Base-by-base conservation (phyloP, 441 rosid species). In the Rhodomyrtus psidioides region DNA sequence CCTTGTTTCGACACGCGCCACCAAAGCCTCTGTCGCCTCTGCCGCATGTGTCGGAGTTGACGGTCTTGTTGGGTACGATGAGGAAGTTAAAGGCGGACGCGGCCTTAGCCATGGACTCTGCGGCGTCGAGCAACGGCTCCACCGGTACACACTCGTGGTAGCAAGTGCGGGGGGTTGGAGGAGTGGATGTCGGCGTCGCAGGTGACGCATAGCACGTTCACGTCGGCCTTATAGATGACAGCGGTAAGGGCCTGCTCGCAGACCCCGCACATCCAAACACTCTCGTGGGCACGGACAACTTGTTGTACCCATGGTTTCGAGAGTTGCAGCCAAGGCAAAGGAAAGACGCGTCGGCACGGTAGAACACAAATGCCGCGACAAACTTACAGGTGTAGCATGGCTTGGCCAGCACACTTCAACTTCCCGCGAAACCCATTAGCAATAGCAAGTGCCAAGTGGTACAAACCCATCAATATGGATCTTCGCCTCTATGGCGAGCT, bases 141-240 rank as follows among this genome's bases (percentile, higher is more conserved):
- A 92, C 90, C 6, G 93, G 95, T 84, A 84, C 89, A 49, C 94
- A 92, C 84, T 93, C 94, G 55, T 93, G 96, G 84, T 93, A 94
- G 75, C 90, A 34, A 34, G 34, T 34, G 34, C 4, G 34, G 34
- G 84, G 53, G 96, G 62, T 93, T 93, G 15, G 95, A 94, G 3
- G 94, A 90, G 89, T 93, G 95, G 87, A 92, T 94, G 53, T 94
- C 96, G 82, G 92, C 88, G 57, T 94, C 96, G 86, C 96, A 94
- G 1, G 92, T 57, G 84, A 92, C 92, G 81, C 96, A 94, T 39
- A 94, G 90, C 1, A 90, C 88, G 3, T 95, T 95, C 2, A 94
- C 94, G 85, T 92, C 95, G 30, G 96, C 96, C 90, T 93, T 94
- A 91, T 95, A 94, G 23, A 93, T 91, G 88, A 94, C 92, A 56